Evolutionary conservation across 2,329 filamentous ascomycete genomes (phyloP), one percentile per base, ranked within the genome.

Genomic region (Xylariales sp.): DNA sequence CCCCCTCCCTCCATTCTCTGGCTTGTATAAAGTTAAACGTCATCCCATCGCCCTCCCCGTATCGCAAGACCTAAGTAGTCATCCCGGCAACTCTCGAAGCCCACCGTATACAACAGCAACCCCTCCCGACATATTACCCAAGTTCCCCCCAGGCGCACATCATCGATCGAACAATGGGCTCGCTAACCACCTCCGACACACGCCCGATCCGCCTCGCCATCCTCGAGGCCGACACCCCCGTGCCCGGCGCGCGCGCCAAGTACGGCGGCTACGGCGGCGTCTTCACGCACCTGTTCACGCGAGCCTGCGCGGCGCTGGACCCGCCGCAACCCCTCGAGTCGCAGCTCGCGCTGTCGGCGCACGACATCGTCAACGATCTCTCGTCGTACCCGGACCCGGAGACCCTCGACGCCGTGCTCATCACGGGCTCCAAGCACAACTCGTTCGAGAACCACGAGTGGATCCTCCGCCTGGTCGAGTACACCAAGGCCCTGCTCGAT

Each of bases 221-320:
- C 50, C 81, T 97, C 49, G 88, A 95, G 70, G 84, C 86, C 68
- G 91, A 95, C 63, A 85, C 78, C 2, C 88, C 88, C 2, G 70
- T 85, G 34, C 74, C 79, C 2, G 62, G 74, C 29, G 77, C 83
- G 25, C 66, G 76, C 38, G 72, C 72, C 39, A 78, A 78, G 52
- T 89, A 85, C 61, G 77, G 79, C 36, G 72, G 73, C 43, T 96
- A 95, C 63, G 78, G 80, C 44, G 82, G 79, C 45, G 74, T 88
- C 42, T 88, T 88, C 62, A 71, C 65, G 14, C 55, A 71, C 24
- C 71, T 88, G 8, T 71, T 88, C 36, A 54, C 65, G 33, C 61
- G 65, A 29, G 74, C 76, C 6, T 76, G 74, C 30, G 61, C 70
- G 6, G 57, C 69, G 0, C 60, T 79, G 13, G 49, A 56, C 29